A percentile compares a stretch with the other conserved stretches of the same genome.
Evolutionary conservation across 1,139 yeast genomes (phyloP).

Genomic region (Nakaseomyces delphensis): DNA sequence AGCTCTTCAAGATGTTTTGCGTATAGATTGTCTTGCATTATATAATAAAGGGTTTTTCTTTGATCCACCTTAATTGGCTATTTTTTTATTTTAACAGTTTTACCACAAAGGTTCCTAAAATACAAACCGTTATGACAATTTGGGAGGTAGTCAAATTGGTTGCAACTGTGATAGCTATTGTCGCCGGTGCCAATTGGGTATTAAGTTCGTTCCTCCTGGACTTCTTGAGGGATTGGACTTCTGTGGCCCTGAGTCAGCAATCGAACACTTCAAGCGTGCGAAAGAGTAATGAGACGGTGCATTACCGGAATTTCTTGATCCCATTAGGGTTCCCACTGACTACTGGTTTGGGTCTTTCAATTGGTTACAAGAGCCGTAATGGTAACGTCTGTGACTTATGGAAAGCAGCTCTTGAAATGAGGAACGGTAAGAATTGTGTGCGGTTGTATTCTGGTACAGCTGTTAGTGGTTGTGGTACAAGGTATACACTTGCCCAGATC

Average conservation of each 20-base stretch:
- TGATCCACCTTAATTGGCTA: no score
- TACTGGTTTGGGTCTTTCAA: constrained; percentile 57
- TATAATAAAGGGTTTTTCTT: no score
- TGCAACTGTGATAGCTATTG: constrained; percentile 4
- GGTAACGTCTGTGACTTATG: constrained; percentile 65
- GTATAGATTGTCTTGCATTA: no score
- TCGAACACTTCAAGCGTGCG: constrained; percentile 50
- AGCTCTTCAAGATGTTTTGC: no score
- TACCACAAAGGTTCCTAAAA: no score
- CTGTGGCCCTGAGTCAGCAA: constrained; percentile 51
- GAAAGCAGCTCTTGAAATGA: constrained; percentile 35
- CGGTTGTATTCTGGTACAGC: constrained; percentile 11
- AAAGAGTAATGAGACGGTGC: constrained; percentile 50
- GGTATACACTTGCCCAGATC: constrained; percentile 14
- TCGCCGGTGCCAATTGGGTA: constrained; percentile 15
- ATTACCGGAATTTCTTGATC: constrained; percentile 54
- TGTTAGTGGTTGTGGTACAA: background rate
- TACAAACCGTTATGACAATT: background rate
- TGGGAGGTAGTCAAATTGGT: background rate
- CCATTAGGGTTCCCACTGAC: constrained; percentile 55
- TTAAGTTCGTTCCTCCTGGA: constrained; percentile 22
- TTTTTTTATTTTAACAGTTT: no score
- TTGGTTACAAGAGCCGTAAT: constrained; percentile 54
- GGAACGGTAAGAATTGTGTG: constrained; percentile 12
- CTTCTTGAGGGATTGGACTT: constrained; percentile 44